Percentiles rank a stretch among this genome's conserved stretches.
Conservation (phyloP, 2,329 filamentous ascomycete species). For the Verticillium alfalfae region DNA sequence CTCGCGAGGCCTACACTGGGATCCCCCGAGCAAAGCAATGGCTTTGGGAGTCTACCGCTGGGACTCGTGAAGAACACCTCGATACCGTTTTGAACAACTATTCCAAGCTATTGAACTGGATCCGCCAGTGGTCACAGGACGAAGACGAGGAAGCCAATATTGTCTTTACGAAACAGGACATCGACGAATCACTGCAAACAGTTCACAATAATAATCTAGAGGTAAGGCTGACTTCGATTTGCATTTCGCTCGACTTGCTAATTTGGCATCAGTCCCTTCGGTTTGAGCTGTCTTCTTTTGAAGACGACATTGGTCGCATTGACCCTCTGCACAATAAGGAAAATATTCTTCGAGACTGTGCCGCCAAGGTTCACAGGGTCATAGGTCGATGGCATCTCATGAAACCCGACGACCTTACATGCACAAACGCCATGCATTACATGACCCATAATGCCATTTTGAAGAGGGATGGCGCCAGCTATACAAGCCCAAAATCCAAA, state of each 20-base stretch:
- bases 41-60: not conserved
- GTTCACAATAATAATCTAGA: not conserved
- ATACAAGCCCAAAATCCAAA: not conserved
- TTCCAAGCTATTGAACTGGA: not conserved
- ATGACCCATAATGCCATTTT: not conserved
- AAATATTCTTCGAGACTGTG: not conserved
- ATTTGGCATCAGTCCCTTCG: not conserved
- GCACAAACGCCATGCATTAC: not conserved
- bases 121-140: not conserved
- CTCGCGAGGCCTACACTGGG: not conserved
- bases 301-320: not conserved
- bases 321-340: not conserved
- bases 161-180: not conserved
- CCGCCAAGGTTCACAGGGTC: not conserved
- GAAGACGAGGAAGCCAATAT: not conserved
- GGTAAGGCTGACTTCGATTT: not conserved
- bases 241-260: not conserved
- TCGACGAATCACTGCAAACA: not conserved
- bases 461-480: not conserved
- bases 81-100: not conserved
- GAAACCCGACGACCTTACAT: not conserved
- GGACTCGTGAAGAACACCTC: not conserved
- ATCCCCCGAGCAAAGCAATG: not conserved
- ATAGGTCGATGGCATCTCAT: not conserved
- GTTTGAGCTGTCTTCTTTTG: not conserved